Evolutionary conservation across 805 yeast species (phyloP), one percentile per base, ranked within the genome.

Genomic region (Metschnikowia peoriensis): DNA sequence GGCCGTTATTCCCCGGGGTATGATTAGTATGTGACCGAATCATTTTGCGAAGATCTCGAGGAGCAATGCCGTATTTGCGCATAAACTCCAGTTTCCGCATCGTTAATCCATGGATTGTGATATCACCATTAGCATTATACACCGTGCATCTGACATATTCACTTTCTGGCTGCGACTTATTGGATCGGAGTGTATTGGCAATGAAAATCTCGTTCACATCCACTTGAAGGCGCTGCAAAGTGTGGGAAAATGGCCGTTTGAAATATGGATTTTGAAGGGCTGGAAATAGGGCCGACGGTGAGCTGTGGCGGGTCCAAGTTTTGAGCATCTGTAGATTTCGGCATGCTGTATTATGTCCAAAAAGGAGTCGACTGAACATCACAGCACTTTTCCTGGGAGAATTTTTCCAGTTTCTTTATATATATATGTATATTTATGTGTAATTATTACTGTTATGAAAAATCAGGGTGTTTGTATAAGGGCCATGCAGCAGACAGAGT

Each of bases 41-140:
- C 35, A 82, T 52, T 77, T 79, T 70, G 64, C 86, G 77, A 28
- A 85, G 77, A 35, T 88, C 85, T 52, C 88, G 81, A 46, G 84
- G 79, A 0, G 77, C 72, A 32, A 82, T 61, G 53, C 77, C 75
- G 62, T 80, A 77, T 14, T 67, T 65, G 47, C 68, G 65, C 61
- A 82, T 68, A 47, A 82, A 71, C 42, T 73, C 77, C 43, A 65
- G 66, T 46, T 77, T 71, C 50, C 72, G 69, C 28, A 75, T 62
- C 42, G 78, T 83, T 41, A 78, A 70, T 8, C 82, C 73, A 42
- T 76, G 78, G 17, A 71, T 68, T 6, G 72, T 63, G 57, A 75
- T 70, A 41, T 75, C 66, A 1, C 86, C 86, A 1, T 61, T 49
- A 14, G 58, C 49, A 59, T 81, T 77, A 60, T 81, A 80, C n/a